Conservation (phyloP, 495 filamentous ascomycete genomes). For the Rhypophila decipiens region DNA sequence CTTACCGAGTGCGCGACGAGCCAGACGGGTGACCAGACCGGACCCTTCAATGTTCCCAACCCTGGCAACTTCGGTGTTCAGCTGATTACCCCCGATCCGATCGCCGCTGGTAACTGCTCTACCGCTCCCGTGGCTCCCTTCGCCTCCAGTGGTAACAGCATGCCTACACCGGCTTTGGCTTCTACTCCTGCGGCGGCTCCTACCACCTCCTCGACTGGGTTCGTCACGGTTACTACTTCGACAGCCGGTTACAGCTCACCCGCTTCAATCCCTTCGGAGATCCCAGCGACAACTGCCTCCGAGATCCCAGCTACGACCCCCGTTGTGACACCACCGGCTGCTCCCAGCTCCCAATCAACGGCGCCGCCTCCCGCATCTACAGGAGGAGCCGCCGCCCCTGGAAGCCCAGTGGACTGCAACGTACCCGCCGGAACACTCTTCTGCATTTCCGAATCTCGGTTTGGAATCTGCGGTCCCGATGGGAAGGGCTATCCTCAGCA, state of each 20-base stretch:
- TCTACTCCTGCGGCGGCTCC: too few species aligned
- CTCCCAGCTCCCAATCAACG: too few species aligned
- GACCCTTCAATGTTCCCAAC: conserved; percentile 13
- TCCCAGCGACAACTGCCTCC: not conserved
- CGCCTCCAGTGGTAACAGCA: too few species aligned
- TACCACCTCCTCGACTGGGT: not conserved
- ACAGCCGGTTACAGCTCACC: not conserved
- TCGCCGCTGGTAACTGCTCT: conserved; percentile 2
- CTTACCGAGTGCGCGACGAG: not conserved
- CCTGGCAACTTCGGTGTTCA: conserved; percentile 9
- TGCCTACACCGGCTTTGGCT: too few species aligned
- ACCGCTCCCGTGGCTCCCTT: too few species aligned
- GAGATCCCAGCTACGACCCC: not conserved
- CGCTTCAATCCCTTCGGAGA: not conserved
- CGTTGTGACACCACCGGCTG: too few species aligned
- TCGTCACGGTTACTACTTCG: not conserved
- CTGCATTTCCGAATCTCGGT: conserved; percentile 1
- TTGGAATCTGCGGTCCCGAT: not conserved
- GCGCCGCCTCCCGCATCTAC: too few species aligned
- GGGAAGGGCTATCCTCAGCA: not conserved
- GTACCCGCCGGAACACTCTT: not conserved
- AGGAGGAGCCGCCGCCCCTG: too few species aligned
- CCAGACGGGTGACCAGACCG: conserved; percentile 7
- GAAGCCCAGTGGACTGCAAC: not conserved
- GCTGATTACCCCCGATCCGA: conserved; percentile 4